Conservation (phyloP, 202 grass and related monocot genomes). For the Panicum virgatum region DNA sequence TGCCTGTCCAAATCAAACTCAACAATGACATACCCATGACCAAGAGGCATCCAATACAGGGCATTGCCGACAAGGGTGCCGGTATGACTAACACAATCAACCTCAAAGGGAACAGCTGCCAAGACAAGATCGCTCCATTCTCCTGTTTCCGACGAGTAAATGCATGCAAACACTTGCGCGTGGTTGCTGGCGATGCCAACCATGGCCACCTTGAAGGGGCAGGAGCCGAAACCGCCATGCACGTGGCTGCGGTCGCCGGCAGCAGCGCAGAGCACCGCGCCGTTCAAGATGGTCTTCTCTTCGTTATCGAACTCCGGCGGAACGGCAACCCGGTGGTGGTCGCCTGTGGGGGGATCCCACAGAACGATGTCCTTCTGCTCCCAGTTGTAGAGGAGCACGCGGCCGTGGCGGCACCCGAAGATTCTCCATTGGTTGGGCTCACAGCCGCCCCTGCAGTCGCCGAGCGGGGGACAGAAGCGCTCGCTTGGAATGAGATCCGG, state of each 20-base stretch:
- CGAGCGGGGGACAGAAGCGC: neutral
- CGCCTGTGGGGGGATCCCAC: slow-evolving; percentile 15
- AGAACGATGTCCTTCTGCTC: neutral
- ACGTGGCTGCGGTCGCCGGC: neutral
- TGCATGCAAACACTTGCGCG: neutral
- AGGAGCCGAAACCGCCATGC: neutral
- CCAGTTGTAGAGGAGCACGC: neutral
- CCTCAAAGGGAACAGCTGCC: neutral
- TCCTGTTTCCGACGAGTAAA: neutral
- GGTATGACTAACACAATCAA: neutral
- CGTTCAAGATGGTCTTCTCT: neutral
- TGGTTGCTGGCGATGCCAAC: neutral
- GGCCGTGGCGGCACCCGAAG: neutral
- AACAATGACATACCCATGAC: neutral
- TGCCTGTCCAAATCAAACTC: neutral
- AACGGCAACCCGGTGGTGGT: neutral
- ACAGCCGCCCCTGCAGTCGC: neutral
- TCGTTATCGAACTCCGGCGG: neutral
- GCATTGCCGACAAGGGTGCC: neutral
- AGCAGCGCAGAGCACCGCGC: neutral
- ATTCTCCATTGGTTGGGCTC: neutral
- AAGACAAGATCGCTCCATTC: neutral
- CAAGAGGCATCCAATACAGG: neutral
- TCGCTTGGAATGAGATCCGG: neutral
- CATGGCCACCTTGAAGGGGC: slow-evolving; percentile 7